Evolutionary conservation across 306 rosid genomes (phyloP).

Genomic region (Calophaca sinica): DNA sequence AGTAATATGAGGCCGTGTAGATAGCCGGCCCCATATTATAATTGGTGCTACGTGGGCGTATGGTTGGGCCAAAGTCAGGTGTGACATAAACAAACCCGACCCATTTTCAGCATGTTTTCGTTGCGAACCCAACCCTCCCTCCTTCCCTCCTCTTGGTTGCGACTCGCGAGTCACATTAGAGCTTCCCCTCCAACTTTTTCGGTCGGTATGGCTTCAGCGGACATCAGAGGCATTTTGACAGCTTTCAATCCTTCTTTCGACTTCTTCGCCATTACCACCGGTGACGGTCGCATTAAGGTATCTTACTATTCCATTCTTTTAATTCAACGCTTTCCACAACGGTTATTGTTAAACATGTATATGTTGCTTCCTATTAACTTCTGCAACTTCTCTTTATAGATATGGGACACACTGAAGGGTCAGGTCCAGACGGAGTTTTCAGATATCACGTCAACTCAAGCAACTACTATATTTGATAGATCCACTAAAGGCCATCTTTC

Average conservation of each 20-base stretch:
- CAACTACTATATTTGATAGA: conserved; percentile 54
- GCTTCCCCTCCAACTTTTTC: conserved; percentile 11
- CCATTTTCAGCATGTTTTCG: too few relatives aligned
- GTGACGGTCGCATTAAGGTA: conserved; percentile 96
- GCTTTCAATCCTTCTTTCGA: conserved; percentile 82
- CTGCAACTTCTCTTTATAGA: conserved; percentile 50
- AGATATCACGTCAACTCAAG: conserved; percentile 48
- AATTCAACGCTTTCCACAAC: not conserved
- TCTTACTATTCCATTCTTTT: not conserved
- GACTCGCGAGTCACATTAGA: not conserved
- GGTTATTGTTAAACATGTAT: not conserved
- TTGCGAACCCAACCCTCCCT: conserved; percentile 3
- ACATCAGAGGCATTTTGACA: conserved; percentile 77
- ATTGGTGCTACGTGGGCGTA: too few relatives aligned
- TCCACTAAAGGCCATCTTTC: conserved; percentile 86
- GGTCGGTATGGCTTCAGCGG: conserved; percentile 47
- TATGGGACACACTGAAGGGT: conserved; percentile 72
- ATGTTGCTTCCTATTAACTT: not conserved
- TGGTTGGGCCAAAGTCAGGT: too few relatives aligned
- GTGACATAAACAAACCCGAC: too few relatives aligned
- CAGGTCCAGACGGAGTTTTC: too few relatives aligned
- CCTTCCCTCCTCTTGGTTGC: too few relatives aligned
- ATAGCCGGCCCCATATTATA: too few relatives aligned
- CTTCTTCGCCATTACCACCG: conserved; percentile 78
- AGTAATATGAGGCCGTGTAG: too few relatives aligned